Conservation (phyloP, 2,329 filamentous ascomycete species). For the Colletotrichum paranaense region DNA sequence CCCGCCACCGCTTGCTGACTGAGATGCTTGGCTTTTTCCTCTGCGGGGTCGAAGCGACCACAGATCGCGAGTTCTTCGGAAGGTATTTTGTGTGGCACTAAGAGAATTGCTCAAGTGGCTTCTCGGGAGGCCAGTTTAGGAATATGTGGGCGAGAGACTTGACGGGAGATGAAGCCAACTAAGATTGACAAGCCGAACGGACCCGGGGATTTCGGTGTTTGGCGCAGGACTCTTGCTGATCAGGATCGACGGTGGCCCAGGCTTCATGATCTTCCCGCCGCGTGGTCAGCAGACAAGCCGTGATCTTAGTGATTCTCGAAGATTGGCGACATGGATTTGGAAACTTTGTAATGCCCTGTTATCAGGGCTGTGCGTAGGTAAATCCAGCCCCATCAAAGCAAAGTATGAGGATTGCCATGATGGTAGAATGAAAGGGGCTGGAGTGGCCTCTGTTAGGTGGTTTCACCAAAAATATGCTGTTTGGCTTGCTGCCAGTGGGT, state of each 20-base stretch:
- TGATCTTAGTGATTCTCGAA: background rate
- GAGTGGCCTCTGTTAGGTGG: slow-evolving; percentile 10
- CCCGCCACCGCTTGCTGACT: background rate
- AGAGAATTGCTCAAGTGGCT: background rate
- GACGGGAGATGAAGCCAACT: slow-evolving; percentile 10
- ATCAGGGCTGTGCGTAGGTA: slow-evolving; percentile 7
- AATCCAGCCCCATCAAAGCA: background rate
- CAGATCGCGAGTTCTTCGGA: too few species aligned
- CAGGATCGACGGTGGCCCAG: slow-evolving; percentile 21
- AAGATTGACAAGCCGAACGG: slow-evolving; percentile 17
- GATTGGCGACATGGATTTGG: slow-evolving; percentile 7
- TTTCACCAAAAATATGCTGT: slow-evolving; percentile 29
- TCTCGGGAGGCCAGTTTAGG: background rate
- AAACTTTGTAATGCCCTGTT: background rate
- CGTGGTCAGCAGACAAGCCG: slow-evolving; percentile 14
- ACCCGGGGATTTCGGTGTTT: slow-evolving; percentile 9
- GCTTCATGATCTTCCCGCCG: slow-evolving; percentile 19
- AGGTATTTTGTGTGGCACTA: background rate
- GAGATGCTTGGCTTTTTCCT: background rate
- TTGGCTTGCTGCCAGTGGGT: slow-evolving; percentile 1
- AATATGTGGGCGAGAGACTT: background rate
- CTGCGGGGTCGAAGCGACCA: background rate
- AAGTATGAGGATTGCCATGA: background rate
- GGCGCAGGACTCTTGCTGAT: background rate
- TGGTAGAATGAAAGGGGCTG: slow-evolving; percentile 22